A percentile compares a stretch with the other conserved stretches of the same genome.
Evolutionary conservation across 2,329 filamentous ascomycete species (phyloP).

Genomic region (Fusarium sp.): DNA sequence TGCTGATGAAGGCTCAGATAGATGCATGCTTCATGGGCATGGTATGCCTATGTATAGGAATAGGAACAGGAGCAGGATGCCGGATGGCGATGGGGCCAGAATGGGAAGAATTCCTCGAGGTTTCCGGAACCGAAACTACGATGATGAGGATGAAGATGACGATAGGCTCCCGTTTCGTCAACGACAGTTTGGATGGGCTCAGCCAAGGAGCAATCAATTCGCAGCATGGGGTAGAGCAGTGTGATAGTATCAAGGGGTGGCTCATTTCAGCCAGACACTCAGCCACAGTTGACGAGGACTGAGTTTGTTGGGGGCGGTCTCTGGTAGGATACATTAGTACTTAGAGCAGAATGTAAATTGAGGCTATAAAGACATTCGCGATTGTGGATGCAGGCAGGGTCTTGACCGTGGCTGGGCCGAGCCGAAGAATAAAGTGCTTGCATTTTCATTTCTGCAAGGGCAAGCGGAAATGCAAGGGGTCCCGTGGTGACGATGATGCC

Average conservation of each 20-base stretch:
- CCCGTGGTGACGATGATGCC: slow-evolving; percentile 33
- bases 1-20: slow-evolving; percentile 11
- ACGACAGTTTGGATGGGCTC: slow-evolving; percentile 31
- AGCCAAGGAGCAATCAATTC: slow-evolving; percentile 27
- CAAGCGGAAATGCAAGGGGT: slow-evolving; percentile 32
- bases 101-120: not conserved
- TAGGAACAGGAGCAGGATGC: not conserved
- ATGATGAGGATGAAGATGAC: not conserved
- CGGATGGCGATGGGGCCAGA: not conserved
- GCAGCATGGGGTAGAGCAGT: slow-evolving; percentile 31
- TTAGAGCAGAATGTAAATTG: not conserved
- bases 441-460: slow-evolving; percentile 17
- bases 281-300: not conserved
- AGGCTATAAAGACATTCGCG: slow-evolving; percentile 11
- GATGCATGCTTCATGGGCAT: slow-evolving; percentile 30
- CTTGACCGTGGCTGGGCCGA: slow-evolving; percentile 4
- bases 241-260: slow-evolving; percentile 1
- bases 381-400: not conserved
- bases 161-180: not conserved
- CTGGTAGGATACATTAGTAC: not conserved
- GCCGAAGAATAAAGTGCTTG: slow-evolving; percentile 27
- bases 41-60: not conserved
- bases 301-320: not conserved
- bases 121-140: not conserved
- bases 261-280: not conserved